Evolutionary conservation across 1,284 basidiomycete species (phyloP).

Genomic region (Xerocomus amazonicus): DNA sequence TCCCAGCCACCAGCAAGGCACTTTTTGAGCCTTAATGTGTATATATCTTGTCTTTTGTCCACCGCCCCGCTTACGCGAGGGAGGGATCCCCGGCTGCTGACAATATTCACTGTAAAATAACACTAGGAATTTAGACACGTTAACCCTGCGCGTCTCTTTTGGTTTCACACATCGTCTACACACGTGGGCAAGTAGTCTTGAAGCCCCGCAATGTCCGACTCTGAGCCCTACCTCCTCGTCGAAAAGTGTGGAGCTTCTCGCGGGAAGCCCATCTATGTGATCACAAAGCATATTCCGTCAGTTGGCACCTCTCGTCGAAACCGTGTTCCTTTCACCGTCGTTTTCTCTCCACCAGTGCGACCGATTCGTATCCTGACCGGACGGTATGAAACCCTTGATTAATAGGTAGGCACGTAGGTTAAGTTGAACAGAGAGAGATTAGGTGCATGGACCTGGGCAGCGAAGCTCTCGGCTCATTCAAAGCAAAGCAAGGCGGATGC

Average conservation of each 20-base stretch:
- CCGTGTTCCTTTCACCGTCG: conserved; percentile 9
- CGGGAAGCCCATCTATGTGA: conserved; percentile 42
- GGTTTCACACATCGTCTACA: neutral
- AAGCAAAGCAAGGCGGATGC: conserved; percentile 40
- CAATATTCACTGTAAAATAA: conserved; percentile 25
- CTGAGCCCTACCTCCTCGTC: conserved; percentile 38
- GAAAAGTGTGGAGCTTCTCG: conserved; percentile 40
- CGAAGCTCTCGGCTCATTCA: conserved; percentile 41
- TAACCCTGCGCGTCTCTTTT: conserved; percentile 23
- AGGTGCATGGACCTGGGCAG: conserved; percentile 42
- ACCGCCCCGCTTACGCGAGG: conserved; percentile 20
- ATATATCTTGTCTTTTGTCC: too few species aligned
- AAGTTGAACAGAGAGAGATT: conserved; percentile 37
- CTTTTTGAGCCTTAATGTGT: too few species aligned
- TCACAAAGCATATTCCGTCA: conserved; percentile 43
- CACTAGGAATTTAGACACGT: conserved; percentile 25
- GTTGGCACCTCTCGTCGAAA: conserved; percentile 17
- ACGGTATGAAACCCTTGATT: conserved; percentile 20
- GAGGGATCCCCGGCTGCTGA: conserved; percentile 20
- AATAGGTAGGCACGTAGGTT: conserved; percentile 1
- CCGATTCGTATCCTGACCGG: conserved; percentile 31
- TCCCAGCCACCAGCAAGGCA: too few species aligned
- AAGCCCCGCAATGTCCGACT: conserved; percentile 29
- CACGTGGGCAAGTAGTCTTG: neutral
- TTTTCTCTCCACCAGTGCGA: conserved; percentile 24